A percentile compares a stretch with the other conserved stretches of the same genome.
Conservation (phyloP, 768 basidiomycete species). For the Suillus brevipes region DNA sequence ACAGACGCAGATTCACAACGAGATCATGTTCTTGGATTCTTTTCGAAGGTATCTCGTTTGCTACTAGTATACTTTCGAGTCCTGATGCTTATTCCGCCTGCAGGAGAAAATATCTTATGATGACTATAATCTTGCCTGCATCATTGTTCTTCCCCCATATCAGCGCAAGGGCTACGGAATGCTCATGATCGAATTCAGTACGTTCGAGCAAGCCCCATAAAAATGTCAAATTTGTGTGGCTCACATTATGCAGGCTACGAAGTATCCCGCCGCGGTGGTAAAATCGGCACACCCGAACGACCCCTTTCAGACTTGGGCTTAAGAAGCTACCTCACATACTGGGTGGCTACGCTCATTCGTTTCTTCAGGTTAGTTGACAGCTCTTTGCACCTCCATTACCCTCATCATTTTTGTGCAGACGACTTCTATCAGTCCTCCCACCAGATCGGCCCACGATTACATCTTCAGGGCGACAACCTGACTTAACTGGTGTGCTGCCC, state of each 20-base stretch:
- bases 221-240: background rate
- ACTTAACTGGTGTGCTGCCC: conserved; percentile 37
- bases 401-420: conserved; percentile 31
- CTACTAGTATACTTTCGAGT: background rate
- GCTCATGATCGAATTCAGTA: conserved; percentile 98
- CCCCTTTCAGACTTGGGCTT: conserved; percentile 93
- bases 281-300: conserved; percentile 90
- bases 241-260: conserved; percentile 72
- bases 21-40: conserved; percentile 79
- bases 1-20: conserved; percentile 79
- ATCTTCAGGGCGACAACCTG: conserved; percentile 45
- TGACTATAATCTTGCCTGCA: conserved; percentile 96
- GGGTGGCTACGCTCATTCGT: conserved; percentile 81
- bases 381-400: conserved; percentile 2
- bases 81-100: background rate
- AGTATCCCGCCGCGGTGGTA: conserved; percentile 75
- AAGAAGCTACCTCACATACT: conserved; percentile 85
- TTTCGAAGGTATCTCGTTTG: conserved; percentile 51
- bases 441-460: conserved; percentile 49
- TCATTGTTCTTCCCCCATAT: conserved; percentile 91
- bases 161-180: conserved; percentile 90
- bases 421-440: conserved; percentile 61
- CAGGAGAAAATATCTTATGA: conserved; percentile 96
- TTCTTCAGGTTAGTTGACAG: conserved; percentile 66
- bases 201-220: conserved; percentile 28